Percentiles rank a stretch among this genome's conserved stretches.
phyloP scores from a whole-genome alignment of 371 early-diverging fungal species.

The Vairimorpha necatrix region DNA sequence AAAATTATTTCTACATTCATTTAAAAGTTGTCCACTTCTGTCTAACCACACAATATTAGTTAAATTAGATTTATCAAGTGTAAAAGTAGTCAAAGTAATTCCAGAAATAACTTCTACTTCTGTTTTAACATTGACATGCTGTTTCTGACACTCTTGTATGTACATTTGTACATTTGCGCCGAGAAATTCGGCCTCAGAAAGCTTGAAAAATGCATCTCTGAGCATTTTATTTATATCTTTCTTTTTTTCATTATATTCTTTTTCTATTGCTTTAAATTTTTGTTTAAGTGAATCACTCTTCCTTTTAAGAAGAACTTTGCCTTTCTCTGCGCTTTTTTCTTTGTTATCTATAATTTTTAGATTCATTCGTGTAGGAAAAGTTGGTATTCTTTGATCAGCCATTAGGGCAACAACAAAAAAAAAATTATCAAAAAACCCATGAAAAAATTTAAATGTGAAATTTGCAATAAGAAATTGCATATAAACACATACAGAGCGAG shows the following conservation, averaged over 20 bases:
- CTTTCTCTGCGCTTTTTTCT: conserved; percentile 92
- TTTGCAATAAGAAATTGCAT: conserved; percentile 34
- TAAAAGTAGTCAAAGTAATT: conserved; percentile 44
- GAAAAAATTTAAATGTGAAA: conserved; percentile 42
- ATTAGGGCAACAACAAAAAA: not conserved
- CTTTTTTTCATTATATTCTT: conserved; percentile 77
- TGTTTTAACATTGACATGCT: conserved; percentile 36
- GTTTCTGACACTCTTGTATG: conserved; percentile 48
- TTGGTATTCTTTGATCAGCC: conserved; percentile 52
- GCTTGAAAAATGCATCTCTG: conserved; percentile 88
- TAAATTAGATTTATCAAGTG: conserved; percentile 23
- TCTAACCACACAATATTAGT: conserved; percentile 75
- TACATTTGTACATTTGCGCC: conserved; percentile 77
- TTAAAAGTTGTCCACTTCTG: conserved; percentile 88
- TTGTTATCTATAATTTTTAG: conserved; percentile 82
- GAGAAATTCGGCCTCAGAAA: conserved; percentile 89
- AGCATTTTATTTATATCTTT: conserved; percentile 84
- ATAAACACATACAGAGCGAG: conserved; percentile 29
- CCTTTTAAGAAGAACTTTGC: conserved; percentile 74
- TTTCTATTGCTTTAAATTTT: conserved; percentile 82
- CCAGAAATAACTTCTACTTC: conserved; percentile 50
- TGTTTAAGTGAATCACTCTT: conserved; percentile 85
- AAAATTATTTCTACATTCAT: conserved; percentile 84
- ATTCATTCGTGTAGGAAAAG: conserved; percentile 70
- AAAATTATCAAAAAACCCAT: not conserved